These are phyloP conservation scores for Xylaria sp. DNA, from an alignment of 2,329 filamentous ascomycete species.

Conservation along the genomic window DNA sequence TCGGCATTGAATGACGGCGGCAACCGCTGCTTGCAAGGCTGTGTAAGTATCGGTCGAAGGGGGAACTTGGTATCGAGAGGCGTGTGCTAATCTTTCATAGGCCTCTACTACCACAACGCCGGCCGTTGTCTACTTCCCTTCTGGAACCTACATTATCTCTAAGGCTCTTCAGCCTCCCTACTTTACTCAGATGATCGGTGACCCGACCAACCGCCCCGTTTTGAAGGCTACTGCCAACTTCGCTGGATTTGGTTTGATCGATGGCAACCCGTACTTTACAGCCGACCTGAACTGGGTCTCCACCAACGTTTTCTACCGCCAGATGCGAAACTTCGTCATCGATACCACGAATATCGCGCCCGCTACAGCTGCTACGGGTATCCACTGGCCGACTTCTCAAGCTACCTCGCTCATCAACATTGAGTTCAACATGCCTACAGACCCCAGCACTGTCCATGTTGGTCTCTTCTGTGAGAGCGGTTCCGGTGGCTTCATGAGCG, in stretches of 20 bases:
- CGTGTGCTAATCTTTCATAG: constrained; percentile 42
- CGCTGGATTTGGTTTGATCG: constrained; percentile 66
- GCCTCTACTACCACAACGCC: constrained; percentile 55
- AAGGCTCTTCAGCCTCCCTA: constrained; percentile 70
- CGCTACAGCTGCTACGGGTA: constrained; percentile 53
- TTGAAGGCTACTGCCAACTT: constrained; percentile 66
- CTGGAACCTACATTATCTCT: constrained; percentile 66
- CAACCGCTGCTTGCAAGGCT: constrained; percentile 56
- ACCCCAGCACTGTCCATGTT: constrained; percentile 47
- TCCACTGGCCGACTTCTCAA: constrained; percentile 74
- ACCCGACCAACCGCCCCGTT: constrained; percentile 66
- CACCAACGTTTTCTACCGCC: constrained; percentile 72
- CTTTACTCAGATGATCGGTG: constrained; percentile 70
- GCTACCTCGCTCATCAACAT: constrained; percentile 64
- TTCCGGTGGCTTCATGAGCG: constrained; percentile 59
- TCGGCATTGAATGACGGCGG: constrained; percentile 55
- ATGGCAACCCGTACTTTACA: constrained; percentile 63
- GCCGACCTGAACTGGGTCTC: constrained; percentile 55
- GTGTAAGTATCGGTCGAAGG: constrained; percentile 49
- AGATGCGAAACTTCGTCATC: constrained; percentile 73
- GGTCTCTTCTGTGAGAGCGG: constrained; percentile 52
- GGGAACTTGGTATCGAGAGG: background rate
- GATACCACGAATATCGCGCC: constrained; percentile 57
- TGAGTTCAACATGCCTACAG: constrained; percentile 58
- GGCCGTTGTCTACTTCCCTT: constrained; percentile 58